Percentiles rank a stretch among this genome's conserved stretches.
phyloP scores from a whole-genome alignment of 257 asterid species.

The Solanum ahanhuiri region DNA sequence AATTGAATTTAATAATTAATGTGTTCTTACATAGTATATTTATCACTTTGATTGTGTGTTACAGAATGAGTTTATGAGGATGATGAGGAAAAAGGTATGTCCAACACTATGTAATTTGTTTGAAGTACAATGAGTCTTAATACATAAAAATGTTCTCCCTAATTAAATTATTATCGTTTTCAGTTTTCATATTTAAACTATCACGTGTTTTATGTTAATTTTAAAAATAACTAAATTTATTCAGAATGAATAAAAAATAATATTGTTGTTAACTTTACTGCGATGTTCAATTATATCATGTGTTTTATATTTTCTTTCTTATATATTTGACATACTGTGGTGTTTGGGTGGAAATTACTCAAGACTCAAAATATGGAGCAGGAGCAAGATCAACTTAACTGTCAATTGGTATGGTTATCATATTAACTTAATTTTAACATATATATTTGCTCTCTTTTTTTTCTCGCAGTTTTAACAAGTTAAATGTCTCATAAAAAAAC shows the following conservation, averaged over 20 bases:
- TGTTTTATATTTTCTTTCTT: not conserved
- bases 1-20: not conserved
- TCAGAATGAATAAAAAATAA: not conserved
- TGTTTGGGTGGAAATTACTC: not conserved
- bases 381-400: constrained; percentile 7
- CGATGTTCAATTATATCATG: not conserved
- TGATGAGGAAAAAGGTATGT: constrained; percentile 26
- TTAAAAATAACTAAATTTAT: not conserved
- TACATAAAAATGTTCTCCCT: not conserved
- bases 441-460: not conserved
- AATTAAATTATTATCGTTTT: too few species aligned
- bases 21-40: not conserved
- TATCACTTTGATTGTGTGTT: not conserved
- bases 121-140: not conserved
- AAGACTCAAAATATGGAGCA: constrained; percentile 4
- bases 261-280: not conserved
- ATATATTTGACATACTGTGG: not conserved
- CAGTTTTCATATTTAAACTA: not conserved
- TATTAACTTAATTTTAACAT: not conserved
- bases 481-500: too few species aligned
- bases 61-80: constrained; percentile 21
- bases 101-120: not conserved
- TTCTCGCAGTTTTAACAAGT: too few species aligned
- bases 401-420: not conserved
- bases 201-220: not conserved